Base-by-base conservation (phyloP, 805 yeast species). In the Suhomyces faveliae region DNA sequence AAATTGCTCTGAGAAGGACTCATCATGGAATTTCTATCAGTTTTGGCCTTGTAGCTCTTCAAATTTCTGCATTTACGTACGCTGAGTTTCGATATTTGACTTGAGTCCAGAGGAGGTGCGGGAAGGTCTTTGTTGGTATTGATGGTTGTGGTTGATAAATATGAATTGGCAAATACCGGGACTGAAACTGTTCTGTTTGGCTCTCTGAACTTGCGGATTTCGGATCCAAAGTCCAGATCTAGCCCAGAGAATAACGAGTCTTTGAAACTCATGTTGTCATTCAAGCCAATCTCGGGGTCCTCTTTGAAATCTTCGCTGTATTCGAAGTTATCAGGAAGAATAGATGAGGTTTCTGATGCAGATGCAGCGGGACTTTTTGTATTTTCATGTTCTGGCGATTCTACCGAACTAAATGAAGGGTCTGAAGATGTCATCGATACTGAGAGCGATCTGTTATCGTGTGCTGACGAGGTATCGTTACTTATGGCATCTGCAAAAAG, bases 401-500 rank as follows among this genome's bases (percentile, higher is more conserved):
- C 30, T 27, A n/a, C 9, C 4, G 42, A 22, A 8, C 15, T 13
- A 12, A 24, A 6, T 10, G 33, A 25, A 7, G 37, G 21, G 37
- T 33, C 21, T 8, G 37, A 33, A 4, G 37, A 33, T 33, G 37
- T 17, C 37, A 33, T 33, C 19, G 37, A 33, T 9, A 33, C 37
- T 6, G 45, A 40, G 17, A 42, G 13, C 5, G 44, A 30, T 21
- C 29, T 42, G 17, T 20, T 8, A 19, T 27, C 23, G 17, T 38
- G 24, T 12, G 46, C 19, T 9, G 35, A 23, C 5, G 40, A 43
- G 27, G 33, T 42, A 10, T 29, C 42, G 30, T 42, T 42, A 4
- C 53, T 47, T 19, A 47, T 20, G 21, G 13, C 12, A 23, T 53
- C 56, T 21, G 54, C 53, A 35, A 54, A 51, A 37, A 54, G 48